Base-by-base conservation (phyloP, 129 eudicot genomes). In the Pulicaria dysenterica region DNA sequence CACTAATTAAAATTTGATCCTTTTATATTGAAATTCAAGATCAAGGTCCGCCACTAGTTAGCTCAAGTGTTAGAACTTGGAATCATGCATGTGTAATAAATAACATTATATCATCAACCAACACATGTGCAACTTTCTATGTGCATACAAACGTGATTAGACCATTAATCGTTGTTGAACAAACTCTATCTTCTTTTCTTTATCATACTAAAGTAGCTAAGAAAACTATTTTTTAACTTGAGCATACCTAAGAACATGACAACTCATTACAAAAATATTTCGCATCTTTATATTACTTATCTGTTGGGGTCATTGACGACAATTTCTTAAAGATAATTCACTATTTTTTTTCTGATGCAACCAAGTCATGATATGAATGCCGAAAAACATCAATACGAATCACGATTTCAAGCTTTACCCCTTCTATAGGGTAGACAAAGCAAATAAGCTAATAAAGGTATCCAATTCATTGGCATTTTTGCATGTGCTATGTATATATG, bases 391-490 rank as follows among this genome's bases (percentile, higher is more conserved):
- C 1, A 13, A 4, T 44, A 8, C 16, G 67, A 58, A 59, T 45
- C 77, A 59, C 49, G 3, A 15, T 46, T 59, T 45, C 6, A 41
- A 36, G 58, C 36, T 57, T 66, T 75, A 11, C 67, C 58, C 55
- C 48, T 44, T 45, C 67, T 45, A 34, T 45, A 57, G 60, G 67
- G 44, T 50, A 67, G 60, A 43, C 49, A 67, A 67, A 76, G 17
- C 34, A 76, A 67, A 38, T 12, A 44, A 53, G 53, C 61, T 31
- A 36, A 67, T 67, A 38, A 44, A 76, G 62, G 62, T 62, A 67
- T 58, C 58, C 53, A 48, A 19, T 58, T 49, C 58, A 37, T 68
- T 58, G 6, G 45, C 42, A 57, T 36, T 68, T 24, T 5, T 19
- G 1, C 61, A 58, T 67, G 38, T 67, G 62, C 16, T 50, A 38